These are phyloP conservation scores for Cavenderia fasciculata DNA, from an alignment of 78 protist genomes.

Conservation along the genomic window DNA sequence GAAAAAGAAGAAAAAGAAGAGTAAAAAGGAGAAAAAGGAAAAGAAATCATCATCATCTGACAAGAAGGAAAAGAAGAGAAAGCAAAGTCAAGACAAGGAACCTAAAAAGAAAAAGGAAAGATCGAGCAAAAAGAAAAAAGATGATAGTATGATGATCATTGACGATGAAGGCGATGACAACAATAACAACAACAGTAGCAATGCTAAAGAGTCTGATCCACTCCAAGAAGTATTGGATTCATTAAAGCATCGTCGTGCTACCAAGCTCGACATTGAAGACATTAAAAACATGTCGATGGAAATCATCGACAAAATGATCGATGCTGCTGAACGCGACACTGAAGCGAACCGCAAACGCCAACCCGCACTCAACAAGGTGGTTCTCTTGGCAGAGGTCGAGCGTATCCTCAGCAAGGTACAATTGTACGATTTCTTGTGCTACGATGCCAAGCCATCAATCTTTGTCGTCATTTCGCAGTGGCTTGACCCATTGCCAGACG, in stretches of 20 bases:
- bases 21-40: slow-evolving; percentile 2
- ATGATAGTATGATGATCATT: too few species aligned
- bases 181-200: not conserved
- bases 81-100: not conserved
- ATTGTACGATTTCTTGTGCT: not conserved
- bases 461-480: slow-evolving; percentile 3
- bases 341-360: not conserved
- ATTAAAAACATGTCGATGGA: not conserved
- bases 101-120: not conserved
- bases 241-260: not conserved
- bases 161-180: slow-evolving; percentile 6
- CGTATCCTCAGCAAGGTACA: not conserved
- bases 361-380: slow-evolving; percentile 50
- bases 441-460: not conserved
- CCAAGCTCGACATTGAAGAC: not conserved
- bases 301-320: slow-evolving; percentile 4
- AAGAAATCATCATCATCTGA: not conserved
- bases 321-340: slow-evolving; percentile 11
- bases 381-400: slow-evolving; percentile 19
- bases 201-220: not conserved
- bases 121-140: not conserved
- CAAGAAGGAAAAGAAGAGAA: slow-evolving; percentile 4
- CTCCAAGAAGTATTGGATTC: not conserved
- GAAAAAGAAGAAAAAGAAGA: not conserved
- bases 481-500: slow-evolving; percentile 73